Conservation (phyloP, 176 grass and related monocot species). For the Triticum timopheevii region DNA sequence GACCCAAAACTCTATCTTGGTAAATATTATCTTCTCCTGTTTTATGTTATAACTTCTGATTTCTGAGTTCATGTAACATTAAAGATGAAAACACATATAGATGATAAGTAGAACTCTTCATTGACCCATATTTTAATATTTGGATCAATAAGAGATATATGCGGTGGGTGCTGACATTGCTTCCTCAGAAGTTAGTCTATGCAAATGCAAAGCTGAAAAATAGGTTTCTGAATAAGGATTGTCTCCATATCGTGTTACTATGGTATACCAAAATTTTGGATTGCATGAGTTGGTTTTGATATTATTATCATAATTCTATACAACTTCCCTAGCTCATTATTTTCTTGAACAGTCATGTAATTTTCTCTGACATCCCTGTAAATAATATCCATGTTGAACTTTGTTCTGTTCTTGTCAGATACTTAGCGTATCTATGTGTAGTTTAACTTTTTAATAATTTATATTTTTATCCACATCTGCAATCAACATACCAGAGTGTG, state of each 20-base stretch:
- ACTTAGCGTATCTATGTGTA: not conserved
- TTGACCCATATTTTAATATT: not conserved
- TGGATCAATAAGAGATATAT: not conserved
- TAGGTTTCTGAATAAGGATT: slow-evolving; percentile 1
- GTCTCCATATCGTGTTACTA: not conserved
- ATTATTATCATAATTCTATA: not conserved
- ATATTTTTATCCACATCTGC: not conserved
- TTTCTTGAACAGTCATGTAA: not conserved
- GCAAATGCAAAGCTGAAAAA: not conserved
- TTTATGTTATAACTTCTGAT: slow-evolving; percentile 12
- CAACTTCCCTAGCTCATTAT: not conserved
- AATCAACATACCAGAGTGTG: not conserved
- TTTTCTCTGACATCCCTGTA: not conserved
- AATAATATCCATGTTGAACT: not conserved
- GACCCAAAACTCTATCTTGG: slow-evolving; percentile 44
- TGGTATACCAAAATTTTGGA: not conserved
- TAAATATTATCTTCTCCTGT: slow-evolving; percentile 24
- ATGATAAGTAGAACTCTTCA: not conserved
- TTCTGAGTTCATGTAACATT: slow-evolving; percentile 12
- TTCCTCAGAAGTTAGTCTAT: too few relatives aligned
- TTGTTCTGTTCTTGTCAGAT: not conserved
- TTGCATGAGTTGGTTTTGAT: not conserved
- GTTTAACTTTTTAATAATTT: not conserved
- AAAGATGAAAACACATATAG: not conserved
- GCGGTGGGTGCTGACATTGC: not conserved